Evolutionary conservation across 2,329 filamentous ascomycete genomes (phyloP), one percentile per base, ranked within the genome.

Genomic region (Venturia carpophila): DNA sequence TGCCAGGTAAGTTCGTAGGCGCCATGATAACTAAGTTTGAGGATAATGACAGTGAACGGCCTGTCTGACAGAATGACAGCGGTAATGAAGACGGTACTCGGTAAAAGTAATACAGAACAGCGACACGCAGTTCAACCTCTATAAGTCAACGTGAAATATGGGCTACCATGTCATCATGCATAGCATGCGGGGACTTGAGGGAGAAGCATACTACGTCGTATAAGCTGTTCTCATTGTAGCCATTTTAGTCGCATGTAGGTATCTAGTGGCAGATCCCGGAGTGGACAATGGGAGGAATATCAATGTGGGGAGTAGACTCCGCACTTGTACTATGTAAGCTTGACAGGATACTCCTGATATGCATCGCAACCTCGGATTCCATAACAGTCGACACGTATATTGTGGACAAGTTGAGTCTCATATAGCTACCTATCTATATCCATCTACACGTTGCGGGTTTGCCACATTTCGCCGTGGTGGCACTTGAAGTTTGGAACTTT

Each of bases 1-100:
- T 75, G 27, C 76, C 72, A 11, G 79, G 79, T 42, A 81, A 72
- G 37, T 70, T 65, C 39, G 69, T 49, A 49, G 67, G 21, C 30
- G 45, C 67, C 67, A 69, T 70, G 37, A 6, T 19, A 27, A 15
- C 1, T 19, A 27, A 17, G 52, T 3, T 37, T 5, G 17, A n/a
- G 30, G 52, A n/a, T 15, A 13, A 37, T 5, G 2, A 7, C 15
- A 34, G 11, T 17, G 21, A 58, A 58, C 10, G 47, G 11, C 0
- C 9, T 52, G 9, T 9, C 27, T 15, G 21, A 27, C 15, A 17
- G 47, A 52, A 6, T 27, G 47, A 21, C 3, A 52, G 27, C 13
- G 47, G 9, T 5, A 47, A 47, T 47, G 21, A 27, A 7, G 15
- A 27, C 11, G 27, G 24, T 1, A 2, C 21, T 4, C 24, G 21